phyloP scores from a whole-genome alignment of 345 rosid species.

The Syzygium aqueum region DNA sequence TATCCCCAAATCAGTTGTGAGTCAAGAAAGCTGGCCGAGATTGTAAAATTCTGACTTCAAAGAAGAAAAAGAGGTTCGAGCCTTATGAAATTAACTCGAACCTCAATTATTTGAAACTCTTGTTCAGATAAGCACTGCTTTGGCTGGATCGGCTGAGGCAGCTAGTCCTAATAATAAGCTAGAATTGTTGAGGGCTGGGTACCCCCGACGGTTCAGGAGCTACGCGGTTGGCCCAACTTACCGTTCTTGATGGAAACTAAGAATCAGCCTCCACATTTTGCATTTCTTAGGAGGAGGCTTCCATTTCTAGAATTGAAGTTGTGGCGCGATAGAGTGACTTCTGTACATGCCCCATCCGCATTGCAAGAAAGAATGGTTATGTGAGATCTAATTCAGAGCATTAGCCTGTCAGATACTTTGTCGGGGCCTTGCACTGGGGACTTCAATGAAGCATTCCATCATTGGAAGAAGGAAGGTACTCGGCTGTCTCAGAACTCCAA shows the following conservation, averaged over 20 bases:
- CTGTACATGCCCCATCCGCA: background rate
- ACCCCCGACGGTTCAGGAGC: background rate
- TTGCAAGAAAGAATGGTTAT: background rate
- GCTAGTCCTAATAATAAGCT: background rate
- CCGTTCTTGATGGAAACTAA: background rate
- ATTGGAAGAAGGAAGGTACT: background rate
- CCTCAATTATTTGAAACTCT: background rate
- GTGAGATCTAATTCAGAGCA: background rate
- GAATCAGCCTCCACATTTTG: background rate
- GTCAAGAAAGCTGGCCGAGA: background rate
- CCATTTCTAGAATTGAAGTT: background rate
- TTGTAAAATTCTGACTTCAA: background rate
- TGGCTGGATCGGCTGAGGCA: background rate
- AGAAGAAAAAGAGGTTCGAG: background rate
- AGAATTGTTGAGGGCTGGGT: background rate
- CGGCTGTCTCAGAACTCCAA: background rate
- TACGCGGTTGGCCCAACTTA: fast-evolving
- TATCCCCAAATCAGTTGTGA: background rate
- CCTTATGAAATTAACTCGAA: background rate
- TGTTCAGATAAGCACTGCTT: background rate
- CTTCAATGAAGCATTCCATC: background rate
- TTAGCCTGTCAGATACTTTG: background rate
- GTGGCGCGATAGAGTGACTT: background rate
- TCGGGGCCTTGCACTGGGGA: background rate
- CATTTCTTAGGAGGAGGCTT: background rate